Evolutionary conservation across 1,284 basidiomycete genomes (phyloP).

Genomic region (Papiliotrema flavescens): DNA sequence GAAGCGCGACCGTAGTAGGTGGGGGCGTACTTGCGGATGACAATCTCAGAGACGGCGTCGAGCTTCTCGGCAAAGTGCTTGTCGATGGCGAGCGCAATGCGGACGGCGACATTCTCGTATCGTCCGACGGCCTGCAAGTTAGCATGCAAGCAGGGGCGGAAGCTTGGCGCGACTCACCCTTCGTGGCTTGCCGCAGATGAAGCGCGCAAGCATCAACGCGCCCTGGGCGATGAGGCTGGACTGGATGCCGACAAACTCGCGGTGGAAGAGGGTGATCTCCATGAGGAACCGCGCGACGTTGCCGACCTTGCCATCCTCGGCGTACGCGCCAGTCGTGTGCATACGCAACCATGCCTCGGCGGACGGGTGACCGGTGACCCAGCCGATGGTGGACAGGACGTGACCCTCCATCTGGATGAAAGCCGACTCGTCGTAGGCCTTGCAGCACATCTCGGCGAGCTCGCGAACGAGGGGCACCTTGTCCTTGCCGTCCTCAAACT

Average conservation of each 20-base stretch:
- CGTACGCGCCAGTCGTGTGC: conserved; percentile 49
- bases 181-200: conserved; percentile 72
- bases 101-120: conserved; percentile 33
- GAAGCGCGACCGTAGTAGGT: conserved; percentile 93
- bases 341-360: conserved; percentile 93
- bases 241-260: conserved; percentile 83
- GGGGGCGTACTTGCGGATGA: conserved; percentile 97
- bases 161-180: conserved; percentile 54
- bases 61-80: conserved; percentile 76
- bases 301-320: conserved; percentile 83
- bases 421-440: conserved; percentile 91
- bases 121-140: conserved; percentile 1
- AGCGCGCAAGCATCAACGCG: conserved; percentile 81
- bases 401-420: conserved; percentile 97
- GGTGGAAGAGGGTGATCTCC: conserved; percentile 96
- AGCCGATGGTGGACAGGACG: conserved; percentile 91
- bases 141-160: not conserved
- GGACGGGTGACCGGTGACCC: conserved; percentile 95
- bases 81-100: conserved; percentile 74
- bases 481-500: conserved; percentile 99
- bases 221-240: conserved; percentile 85
- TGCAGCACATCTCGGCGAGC: conserved; percentile 88
- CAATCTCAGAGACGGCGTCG: conserved; percentile 83
- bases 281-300: conserved; percentile 95
- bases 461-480: conserved; percentile 93